Evolutionary conservation across 768 basidiomycete genomes (phyloP).

Genomic region (Tubosaeta sp.): DNA sequence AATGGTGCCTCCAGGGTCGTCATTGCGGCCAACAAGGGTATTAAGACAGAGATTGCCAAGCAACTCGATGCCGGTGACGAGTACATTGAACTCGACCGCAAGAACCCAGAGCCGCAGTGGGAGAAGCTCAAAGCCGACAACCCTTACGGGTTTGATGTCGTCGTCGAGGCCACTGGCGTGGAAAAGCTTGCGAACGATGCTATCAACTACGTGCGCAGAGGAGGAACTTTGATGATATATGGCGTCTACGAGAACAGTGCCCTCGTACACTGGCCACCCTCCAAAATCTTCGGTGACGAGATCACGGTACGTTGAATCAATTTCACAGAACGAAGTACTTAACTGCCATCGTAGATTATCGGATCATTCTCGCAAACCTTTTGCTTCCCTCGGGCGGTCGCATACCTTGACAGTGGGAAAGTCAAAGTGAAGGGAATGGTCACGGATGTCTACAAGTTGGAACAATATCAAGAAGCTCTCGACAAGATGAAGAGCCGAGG

Average conservation of each 20-base stretch:
- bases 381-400: constrained; percentile 89
- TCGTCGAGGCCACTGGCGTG: constrained; percentile 75
- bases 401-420: constrained; percentile 84
- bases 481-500: constrained; percentile 68
- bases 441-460: constrained; percentile 60
- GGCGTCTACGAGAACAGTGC: constrained; percentile 89
- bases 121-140: constrained; percentile 72
- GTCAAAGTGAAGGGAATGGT: constrained; percentile 81
- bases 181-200: constrained; percentile 84
- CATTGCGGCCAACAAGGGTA: constrained; percentile 85
- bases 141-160: constrained; percentile 88
- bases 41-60: constrained; percentile 86
- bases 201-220: constrained; percentile 85
- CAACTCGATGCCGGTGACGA: constrained; percentile 76
- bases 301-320: constrained; percentile 41
- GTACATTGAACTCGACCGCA: constrained; percentile 80
- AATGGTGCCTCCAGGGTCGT: constrained; percentile 81
- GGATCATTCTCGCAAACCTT: constrained; percentile 86
- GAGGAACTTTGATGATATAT: constrained; percentile 83
- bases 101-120: constrained; percentile 76
- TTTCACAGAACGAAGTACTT: background rate
- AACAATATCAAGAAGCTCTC: constrained; percentile 65
- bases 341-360: constrained; percentile 54
- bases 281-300: constrained; percentile 74
- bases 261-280: constrained; percentile 79